phyloP scores from a whole-genome alignment of 2,329 filamentous ascomycete species.

The Aspergillus quadrilineatus region DNA sequence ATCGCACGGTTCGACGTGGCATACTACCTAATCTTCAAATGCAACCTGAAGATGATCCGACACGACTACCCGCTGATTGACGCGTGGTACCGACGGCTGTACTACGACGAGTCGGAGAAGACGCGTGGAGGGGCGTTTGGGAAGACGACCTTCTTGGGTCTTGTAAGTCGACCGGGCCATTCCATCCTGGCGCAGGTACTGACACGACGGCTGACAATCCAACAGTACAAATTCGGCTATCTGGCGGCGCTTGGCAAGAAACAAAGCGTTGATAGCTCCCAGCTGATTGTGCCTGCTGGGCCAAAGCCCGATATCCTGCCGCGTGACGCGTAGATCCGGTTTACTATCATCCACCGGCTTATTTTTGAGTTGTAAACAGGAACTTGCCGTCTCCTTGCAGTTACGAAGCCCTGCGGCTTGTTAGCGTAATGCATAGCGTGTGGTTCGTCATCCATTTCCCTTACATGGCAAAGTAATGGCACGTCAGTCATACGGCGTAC shows the following conservation, averaged over 20 bases:
- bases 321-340: constrained; percentile 2
- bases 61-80: constrained; percentile 57
- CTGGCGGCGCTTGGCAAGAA: constrained; percentile 20
- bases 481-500: not conserved
- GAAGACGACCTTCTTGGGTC: constrained; percentile 46
- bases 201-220: not conserved
- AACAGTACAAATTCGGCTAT: constrained; percentile 31
- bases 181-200: not conserved
- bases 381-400: not conserved
- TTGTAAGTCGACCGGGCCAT: constrained; percentile 27
- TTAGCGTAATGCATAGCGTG: not conserved
- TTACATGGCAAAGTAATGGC: not conserved
- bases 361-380: not conserved
- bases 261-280: constrained; percentile 16
- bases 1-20: constrained; percentile 67
- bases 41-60: constrained; percentile 63
- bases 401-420: not conserved
- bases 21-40: constrained; percentile 81
- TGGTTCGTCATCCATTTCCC: not conserved
- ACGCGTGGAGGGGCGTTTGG: constrained; percentile 44
- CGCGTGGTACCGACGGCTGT: constrained; percentile 48
- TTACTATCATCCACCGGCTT: not conserved
- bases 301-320: constrained; percentile 31
- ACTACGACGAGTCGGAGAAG: constrained; percentile 46
- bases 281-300: constrained; percentile 28